These are phyloP conservation scores for Tagetes erecta DNA, from an alignment of 129 eudicot species.

Conservation along the genomic window DNA sequence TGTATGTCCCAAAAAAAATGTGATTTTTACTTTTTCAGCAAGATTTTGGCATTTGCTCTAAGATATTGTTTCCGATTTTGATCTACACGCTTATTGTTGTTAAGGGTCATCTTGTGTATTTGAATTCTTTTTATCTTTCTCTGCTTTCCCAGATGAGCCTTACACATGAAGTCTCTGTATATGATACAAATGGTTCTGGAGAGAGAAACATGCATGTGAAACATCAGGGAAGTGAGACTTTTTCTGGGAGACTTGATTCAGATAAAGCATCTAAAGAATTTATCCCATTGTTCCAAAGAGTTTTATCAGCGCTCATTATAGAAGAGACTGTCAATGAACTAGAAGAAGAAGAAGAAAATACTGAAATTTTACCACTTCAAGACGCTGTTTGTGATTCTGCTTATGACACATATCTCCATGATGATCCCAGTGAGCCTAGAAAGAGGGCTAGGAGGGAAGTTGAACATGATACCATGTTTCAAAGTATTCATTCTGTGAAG, in stretches of 20 bases:
- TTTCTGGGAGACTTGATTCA: slow-evolving; percentile 44
- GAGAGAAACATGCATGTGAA: slow-evolving; percentile 45
- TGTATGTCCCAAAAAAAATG: background rate
- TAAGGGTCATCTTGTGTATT: slow-evolving; percentile 1
- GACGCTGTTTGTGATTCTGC: slow-evolving; percentile 37
- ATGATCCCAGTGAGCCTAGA: slow-evolving; percentile 41
- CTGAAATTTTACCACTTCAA: slow-evolving; percentile 27
- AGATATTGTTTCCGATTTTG: background rate
- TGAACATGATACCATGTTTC: slow-evolving; percentile 43
- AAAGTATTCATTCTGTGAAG: slow-evolving; percentile 41
- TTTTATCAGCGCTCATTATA: slow-evolving; percentile 76
- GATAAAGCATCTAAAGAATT: slow-evolving; percentile 42
- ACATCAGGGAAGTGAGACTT: slow-evolving; percentile 47
- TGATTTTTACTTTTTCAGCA: slow-evolving; percentile 14
- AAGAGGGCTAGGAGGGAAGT: slow-evolving; percentile 42
- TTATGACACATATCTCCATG: slow-evolving; percentile 34
- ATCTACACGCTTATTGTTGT: slow-evolving; percentile 1
- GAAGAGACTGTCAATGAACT: slow-evolving; percentile 76
- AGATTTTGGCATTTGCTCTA: slow-evolving; percentile 7
- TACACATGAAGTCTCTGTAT: slow-evolving; percentile 39
- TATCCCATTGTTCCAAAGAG: slow-evolving; percentile 77
- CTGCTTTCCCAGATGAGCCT: slow-evolving; percentile 45
- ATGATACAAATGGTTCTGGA: slow-evolving; percentile 34
- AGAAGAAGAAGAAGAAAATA: slow-evolving; percentile 52
- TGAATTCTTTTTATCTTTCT: background rate